Evolutionary conservation across 106 monocot species (phyloP), one percentile per base, ranked within the genome.

Genomic region (Dendrobium officinale): DNA sequence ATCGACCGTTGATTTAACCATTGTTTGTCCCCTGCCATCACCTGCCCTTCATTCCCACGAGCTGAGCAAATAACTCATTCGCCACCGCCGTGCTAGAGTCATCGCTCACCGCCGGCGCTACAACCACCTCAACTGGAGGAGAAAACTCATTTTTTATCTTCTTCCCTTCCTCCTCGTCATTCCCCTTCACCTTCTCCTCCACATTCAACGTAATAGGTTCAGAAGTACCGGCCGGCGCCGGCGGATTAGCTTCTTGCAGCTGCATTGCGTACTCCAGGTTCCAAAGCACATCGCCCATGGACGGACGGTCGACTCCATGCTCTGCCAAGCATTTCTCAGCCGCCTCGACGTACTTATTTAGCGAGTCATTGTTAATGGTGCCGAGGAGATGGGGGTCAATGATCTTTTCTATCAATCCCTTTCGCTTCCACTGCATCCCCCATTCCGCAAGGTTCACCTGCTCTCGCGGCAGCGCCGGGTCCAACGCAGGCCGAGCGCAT

Each of bases 31-130:
- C 2, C 37, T 37, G 1, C 40, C 33, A 19, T 80, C 59, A 86
- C 86, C 86, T 86, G 15, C 86, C 86, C 75, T 82, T 72, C 86
- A 86, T 86, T 42, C 76, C 86, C 6, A 82, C 78, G 9, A 86
- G 67, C 64, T 86, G 86, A 6, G 75, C 82, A 41, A 86, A 86
- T 13, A 86, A 20, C 82, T 86, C 86, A 43, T 79, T 79, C 49
- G 86, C 82, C 26, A 76, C 79, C 6, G 79, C 70, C 29, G 86
- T 82, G 67, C 75, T 85, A 5, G 85, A 85, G 42, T 77, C 77
- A 42, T 85, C 85, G 6, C 67, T 54, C 49, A 80, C 61, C 0
- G 22, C 11, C 17, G 15, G 9, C 7, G 51, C 48, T 40, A 77
- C 61, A 0, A 26, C 9, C 17, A 2, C 4, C 5, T 27, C 29